These are phyloP conservation scores for Trichoderma lentiforme DNA, from an alignment of 2,329 filamentous ascomycete species.

Conservation along the genomic window DNA sequence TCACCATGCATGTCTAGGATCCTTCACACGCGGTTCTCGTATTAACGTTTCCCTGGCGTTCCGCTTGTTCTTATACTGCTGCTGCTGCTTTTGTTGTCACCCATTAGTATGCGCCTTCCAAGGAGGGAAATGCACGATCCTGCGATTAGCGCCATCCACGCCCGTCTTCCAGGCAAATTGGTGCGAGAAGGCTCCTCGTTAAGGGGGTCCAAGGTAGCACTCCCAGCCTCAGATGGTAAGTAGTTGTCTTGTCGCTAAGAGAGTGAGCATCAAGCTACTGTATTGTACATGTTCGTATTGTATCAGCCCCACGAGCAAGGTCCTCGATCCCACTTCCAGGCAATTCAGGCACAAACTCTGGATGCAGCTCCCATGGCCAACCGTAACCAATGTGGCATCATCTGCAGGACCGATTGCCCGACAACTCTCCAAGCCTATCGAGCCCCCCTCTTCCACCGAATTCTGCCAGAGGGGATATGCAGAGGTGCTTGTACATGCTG, in stretches of 20 bases:
- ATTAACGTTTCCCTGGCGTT: not conserved
- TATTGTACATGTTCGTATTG: not conserved
- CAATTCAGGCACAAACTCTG: slow-evolving; percentile 1
- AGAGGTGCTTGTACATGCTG: not conserved
- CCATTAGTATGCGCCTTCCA: not conserved
- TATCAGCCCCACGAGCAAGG: not conserved
- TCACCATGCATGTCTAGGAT: slow-evolving; percentile 4
- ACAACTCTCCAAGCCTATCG: slow-evolving; percentile 2
- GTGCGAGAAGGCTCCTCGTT: not conserved
- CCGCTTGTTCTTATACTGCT: not conserved
- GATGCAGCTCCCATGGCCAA: slow-evolving; percentile 1
- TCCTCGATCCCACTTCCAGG: not conserved
- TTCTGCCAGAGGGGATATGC: not conserved
- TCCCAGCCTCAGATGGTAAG: not conserved
- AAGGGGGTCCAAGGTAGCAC: not conserved
- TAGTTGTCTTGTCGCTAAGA: not conserved
- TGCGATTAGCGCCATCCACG: not conserved
- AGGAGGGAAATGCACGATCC: not conserved
- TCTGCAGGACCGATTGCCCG: not conserved
- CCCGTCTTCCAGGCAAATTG: not conserved
- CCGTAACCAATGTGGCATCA: not conserved
- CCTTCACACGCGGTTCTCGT: slow-evolving; percentile 4
- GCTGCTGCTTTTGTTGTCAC: not conserved
- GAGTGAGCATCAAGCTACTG: not conserved
- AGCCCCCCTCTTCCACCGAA: slow-evolving; percentile 9